A percentile compares a stretch with the other conserved stretches of the same genome.
phyloP scores from a whole-genome alignment of 495 filamentous ascomycete genomes.

The Neurospora tetrasperma region DNA sequence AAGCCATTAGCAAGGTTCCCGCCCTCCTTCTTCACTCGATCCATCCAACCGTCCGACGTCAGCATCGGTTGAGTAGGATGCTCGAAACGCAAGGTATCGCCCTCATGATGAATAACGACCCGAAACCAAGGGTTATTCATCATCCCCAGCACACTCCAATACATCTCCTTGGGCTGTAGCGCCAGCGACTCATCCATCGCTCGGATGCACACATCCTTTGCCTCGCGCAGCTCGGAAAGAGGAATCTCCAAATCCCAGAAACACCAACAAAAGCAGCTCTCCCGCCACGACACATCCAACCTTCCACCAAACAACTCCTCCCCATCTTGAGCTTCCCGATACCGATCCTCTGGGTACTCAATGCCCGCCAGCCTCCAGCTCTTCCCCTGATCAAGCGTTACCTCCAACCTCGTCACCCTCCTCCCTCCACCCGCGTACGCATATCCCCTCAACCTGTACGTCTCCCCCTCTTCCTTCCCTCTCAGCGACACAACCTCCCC shows the following conservation, averaged over 20 bases:
- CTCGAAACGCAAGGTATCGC: conserved; percentile 62
- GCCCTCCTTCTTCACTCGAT: conserved; percentile 78
- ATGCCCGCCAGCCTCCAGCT: conserved; percentile 76
- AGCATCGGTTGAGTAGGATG: conserved; percentile 81
- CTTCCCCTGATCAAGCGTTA: conserved; percentile 76
- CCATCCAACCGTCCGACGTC: conserved; percentile 89
- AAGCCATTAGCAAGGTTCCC: conserved; percentile 72
- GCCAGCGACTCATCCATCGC: conserved; percentile 91
- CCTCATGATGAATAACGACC: conserved; percentile 66
- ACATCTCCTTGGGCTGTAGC: conserved; percentile 86
- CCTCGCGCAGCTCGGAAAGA: conserved; percentile 47
- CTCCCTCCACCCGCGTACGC: conserved; percentile 88
- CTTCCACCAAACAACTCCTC: conserved; percentile 65
- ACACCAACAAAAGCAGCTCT: conserved; percentile 85
- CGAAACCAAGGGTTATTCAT: conserved; percentile 98
- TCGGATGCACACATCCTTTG: conserved; percentile 69
- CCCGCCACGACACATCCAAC: conserved; percentile 74
- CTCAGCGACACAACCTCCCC: conserved; percentile 55
- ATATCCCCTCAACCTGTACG: conserved; percentile 67
- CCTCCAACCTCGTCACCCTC: conserved; percentile 70
- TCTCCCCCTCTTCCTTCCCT: conserved; percentile 19
- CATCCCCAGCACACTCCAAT: conserved; percentile 95
- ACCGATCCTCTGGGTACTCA: conserved; percentile 79
- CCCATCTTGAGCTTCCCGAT: conserved; percentile 54
- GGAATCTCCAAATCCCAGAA: conserved; percentile 79